Evolutionary conservation across 108 stramenopile species (phyloP).

Genomic region (Aurantiochytrium sp.): DNA sequence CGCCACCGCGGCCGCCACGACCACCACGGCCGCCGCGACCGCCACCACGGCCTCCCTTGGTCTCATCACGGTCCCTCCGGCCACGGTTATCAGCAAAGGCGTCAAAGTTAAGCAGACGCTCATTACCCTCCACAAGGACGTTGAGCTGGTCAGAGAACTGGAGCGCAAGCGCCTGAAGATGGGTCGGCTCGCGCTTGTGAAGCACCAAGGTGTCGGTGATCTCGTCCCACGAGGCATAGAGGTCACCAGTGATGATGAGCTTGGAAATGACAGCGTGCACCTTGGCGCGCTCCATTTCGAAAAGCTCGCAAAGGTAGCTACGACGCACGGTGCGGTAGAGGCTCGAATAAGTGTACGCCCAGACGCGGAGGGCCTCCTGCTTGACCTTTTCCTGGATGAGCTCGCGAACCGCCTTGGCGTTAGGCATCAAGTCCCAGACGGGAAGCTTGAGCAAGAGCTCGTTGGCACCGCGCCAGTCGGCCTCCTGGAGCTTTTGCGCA

Average conservation of each 20-base stretch:
- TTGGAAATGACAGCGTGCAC: slow-evolving; percentile 86
- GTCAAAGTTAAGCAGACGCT: slow-evolving; percentile 79
- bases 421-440: slow-evolving; percentile 87
- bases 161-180: slow-evolving; percentile 80
- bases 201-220: slow-evolving; percentile 89
- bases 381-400: slow-evolving; percentile 83
- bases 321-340: slow-evolving; percentile 85
- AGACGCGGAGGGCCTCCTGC: slow-evolving; percentile 88
- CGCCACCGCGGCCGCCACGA: background rate
- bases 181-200: slow-evolving; percentile 69
- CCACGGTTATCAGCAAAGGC: slow-evolving; percentile 65
- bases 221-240: slow-evolving; percentile 93
- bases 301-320: slow-evolving; percentile 80
- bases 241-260: slow-evolving; percentile 95
- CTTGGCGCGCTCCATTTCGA: slow-evolving; percentile 77
- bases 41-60: slow-evolving; percentile 9
- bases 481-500: slow-evolving; percentile 70
- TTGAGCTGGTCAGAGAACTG: slow-evolving; percentile 84
- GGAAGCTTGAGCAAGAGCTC: slow-evolving; percentile 68
- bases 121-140: slow-evolving; percentile 82
- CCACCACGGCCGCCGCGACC: background rate
- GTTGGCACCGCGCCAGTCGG: slow-evolving; percentile 83
- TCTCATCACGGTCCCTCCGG: background rate
- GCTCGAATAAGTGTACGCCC: slow-evolving; percentile 75
- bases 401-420: slow-evolving; percentile 61